Percentiles rank a stretch among this genome's conserved stretches.
These are phyloP conservation scores for Cladosporium sp. DNA, from an alignment of 2,329 filamentous ascomycete species.

Conservation along the genomic window DNA sequence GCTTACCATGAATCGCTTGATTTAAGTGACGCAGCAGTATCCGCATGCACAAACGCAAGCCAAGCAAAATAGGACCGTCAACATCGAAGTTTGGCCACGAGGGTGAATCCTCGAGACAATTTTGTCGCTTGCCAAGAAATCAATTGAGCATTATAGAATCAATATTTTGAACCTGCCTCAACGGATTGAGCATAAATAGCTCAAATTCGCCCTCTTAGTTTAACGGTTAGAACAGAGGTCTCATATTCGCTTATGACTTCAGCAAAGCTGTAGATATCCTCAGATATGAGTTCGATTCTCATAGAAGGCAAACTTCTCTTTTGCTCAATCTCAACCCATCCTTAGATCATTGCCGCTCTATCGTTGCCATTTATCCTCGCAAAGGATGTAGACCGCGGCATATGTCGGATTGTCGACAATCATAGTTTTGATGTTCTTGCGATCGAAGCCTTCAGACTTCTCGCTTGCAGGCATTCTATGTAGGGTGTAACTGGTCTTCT, in stretches of 20 bases:
- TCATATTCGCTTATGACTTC: slow-evolving; percentile 11
- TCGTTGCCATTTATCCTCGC: not conserved
- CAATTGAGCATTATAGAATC: no score
- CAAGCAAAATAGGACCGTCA: not conserved
- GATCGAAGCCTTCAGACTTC: not conserved
- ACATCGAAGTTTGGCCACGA: no score
- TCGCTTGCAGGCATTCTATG: not conserved
- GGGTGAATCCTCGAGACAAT: no score
- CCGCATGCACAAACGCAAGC: not conserved
- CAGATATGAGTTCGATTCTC: slow-evolving; percentile 18
- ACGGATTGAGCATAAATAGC: not conserved
- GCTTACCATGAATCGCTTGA: not conserved
- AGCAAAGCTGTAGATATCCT: slow-evolving; percentile 13
- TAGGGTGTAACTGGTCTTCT: not conserved
- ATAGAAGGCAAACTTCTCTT: slow-evolving; percentile 11
- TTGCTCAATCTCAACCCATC: not conserved
- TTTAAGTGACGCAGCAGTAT: not conserved
- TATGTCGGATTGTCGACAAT: no score
- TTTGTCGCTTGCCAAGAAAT: not conserved
- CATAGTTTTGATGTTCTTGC: not conserved
- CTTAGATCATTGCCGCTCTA: not conserved
- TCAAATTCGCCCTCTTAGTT: slow-evolving; percentile 15
- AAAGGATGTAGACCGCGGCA: no score
- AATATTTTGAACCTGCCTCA: not conserved
- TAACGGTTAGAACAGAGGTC: slow-evolving; percentile 19